Conservation (phyloP, 805 yeast genomes). For the Yarrowia keelungensis region DNA sequence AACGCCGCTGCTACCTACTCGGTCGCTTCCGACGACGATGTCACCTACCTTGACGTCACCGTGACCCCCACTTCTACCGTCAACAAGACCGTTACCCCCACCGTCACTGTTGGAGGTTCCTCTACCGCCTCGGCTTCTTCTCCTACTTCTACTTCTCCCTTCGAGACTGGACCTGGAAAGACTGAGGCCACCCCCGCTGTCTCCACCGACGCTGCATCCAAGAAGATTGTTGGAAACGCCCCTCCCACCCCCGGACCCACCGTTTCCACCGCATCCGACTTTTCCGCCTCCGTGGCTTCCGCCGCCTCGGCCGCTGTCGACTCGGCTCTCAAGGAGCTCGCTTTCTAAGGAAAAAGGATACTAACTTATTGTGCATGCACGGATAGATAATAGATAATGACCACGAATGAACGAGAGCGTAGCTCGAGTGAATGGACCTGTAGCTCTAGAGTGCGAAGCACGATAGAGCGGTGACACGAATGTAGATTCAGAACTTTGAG, state of each 20-base stretch:
- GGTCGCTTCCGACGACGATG: slow-evolving; percentile 36
- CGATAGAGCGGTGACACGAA: too few relatives aligned
- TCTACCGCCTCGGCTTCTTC: slow-evolving; percentile 9
- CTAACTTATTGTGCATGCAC: slow-evolving; percentile 20
- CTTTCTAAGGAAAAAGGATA: slow-evolving; percentile 5
- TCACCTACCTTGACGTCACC: slow-evolving; percentile 31
- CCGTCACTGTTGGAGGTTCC: slow-evolving; percentile 28
- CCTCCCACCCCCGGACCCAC: slow-evolving; percentile 30
- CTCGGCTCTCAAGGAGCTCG: slow-evolving; percentile 26
- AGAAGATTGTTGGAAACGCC: slow-evolving; percentile 29
- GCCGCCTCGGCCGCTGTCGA: slow-evolving; percentile 38
- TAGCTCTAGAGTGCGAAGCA: too few relatives aligned
- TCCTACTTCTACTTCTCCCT: background rate
- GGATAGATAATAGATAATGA: background rate
- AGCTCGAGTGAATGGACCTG: background rate
- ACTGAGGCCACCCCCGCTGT: slow-evolving; percentile 15
- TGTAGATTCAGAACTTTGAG: too few relatives aligned
- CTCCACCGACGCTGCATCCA: slow-evolving; percentile 36
- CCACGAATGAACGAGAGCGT: background rate
- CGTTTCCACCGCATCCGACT: slow-evolving; percentile 10
- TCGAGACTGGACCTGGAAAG: background rate
- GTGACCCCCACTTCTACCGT: slow-evolving; percentile 34
- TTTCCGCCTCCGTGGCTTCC: slow-evolving; percentile 40
- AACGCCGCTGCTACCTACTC: slow-evolving; percentile 15
- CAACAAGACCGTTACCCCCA: slow-evolving; percentile 31